phyloP scores from a whole-genome alignment of 768 basidiomycete species.

The Coprinopsis sp. region DNA sequence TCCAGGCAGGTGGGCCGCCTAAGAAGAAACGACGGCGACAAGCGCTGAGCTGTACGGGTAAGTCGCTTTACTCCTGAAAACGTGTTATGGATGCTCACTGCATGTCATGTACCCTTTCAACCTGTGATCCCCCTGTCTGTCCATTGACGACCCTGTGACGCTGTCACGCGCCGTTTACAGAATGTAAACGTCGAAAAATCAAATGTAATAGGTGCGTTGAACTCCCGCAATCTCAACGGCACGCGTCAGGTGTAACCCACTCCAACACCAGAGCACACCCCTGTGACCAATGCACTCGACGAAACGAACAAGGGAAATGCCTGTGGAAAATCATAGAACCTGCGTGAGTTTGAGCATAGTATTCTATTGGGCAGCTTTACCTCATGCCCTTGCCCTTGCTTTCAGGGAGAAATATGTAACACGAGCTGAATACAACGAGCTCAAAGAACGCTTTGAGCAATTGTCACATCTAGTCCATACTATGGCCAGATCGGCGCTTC shows the following conservation, averaged over 20 bases:
- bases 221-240: too few relatives aligned
- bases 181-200: conserved; percentile 85
- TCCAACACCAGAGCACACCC: conserved; percentile 65
- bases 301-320: conserved; percentile 77
- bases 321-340: conserved; percentile 83
- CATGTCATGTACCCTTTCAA: conserved; percentile 16
- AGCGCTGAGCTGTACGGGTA: conserved; percentile 82
- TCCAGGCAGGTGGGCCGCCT: conserved; percentile 51
- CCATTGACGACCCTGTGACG: conserved; percentile 25
- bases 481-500: conserved; percentile 29
- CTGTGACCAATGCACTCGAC: conserved; percentile 74
- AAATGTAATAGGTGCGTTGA: conserved; percentile 72
- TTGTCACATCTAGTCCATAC: conserved; percentile 55
- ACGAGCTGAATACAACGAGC: conserved; percentile 70
- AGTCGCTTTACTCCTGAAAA: conserved; percentile 26
- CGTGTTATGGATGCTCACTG: conserved; percentile 14
- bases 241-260: conserved; percentile 12
- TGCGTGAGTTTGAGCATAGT: conserved; percentile 49
- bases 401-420: conserved; percentile 77
- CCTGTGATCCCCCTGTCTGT: too few relatives aligned
- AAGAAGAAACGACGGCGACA: conserved; percentile 84
- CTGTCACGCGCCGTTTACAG: conserved; percentile 33
- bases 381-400: conserved; percentile 14
- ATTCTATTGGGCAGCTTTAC: conserved; percentile 15
- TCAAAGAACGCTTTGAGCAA: conserved; percentile 59